Evolutionary conservation across 2,329 filamentous ascomycete species (phyloP).

Genomic region (Claviceps sp.): DNA sequence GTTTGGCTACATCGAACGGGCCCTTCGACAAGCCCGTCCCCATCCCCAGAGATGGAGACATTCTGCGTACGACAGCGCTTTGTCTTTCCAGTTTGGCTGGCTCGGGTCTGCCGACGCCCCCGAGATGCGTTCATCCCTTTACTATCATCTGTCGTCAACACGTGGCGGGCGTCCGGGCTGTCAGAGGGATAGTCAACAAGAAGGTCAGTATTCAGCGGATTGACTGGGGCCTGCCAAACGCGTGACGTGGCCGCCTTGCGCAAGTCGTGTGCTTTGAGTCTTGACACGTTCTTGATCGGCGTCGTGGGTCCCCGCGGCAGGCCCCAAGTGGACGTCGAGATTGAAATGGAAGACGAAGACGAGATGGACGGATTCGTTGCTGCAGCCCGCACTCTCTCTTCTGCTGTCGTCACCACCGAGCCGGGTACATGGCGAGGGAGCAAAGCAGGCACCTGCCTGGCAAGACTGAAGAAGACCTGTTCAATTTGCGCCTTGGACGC

Average conservation of each 20-base stretch:
- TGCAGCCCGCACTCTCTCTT: constrained; percentile 1
- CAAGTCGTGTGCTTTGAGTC: background rate
- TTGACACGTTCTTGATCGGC: background rate
- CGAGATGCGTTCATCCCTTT: background rate
- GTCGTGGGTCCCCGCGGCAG: background rate
- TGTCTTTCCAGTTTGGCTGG: background rate
- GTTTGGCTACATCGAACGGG: background rate
- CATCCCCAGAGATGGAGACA: background rate
- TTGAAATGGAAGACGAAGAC: background rate
- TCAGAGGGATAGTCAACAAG: background rate
- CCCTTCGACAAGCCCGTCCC: too few species aligned
- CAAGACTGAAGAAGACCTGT: background rate
- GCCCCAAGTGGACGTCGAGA: background rate
- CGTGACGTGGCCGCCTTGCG: background rate
- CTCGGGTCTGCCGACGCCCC: background rate
- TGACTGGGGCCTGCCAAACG: background rate
- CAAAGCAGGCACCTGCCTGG: constrained; percentile 1
- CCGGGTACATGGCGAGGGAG: constrained; percentile 3
- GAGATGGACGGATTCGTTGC: background rate
- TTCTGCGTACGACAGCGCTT: background rate
- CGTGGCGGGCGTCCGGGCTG: background rate
- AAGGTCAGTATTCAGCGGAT: background rate
- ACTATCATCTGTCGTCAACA: background rate
- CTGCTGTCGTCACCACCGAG: background rate
- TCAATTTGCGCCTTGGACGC: background rate